Conservation (phyloP, 768 basidiomycete species). For the Mycena albidolilacea region DNA sequence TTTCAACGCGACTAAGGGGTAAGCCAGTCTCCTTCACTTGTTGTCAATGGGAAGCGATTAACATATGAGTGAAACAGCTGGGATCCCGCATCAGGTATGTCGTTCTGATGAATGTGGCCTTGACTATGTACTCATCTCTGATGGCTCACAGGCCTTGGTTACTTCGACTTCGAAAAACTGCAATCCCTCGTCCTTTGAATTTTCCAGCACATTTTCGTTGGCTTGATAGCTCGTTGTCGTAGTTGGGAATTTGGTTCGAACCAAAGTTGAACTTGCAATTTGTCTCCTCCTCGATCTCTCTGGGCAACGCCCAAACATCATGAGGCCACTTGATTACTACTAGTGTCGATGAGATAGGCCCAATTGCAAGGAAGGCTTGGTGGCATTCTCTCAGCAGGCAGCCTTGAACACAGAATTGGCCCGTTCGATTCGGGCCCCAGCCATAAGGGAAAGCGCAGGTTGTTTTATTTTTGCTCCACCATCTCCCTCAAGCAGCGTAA, state of each 20-base stretch:
- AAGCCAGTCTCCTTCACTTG: conserved; percentile 10
- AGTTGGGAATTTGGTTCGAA: too few species aligned
- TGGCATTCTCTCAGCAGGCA: not conserved
- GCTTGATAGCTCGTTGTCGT: too few species aligned
- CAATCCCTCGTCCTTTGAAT: conserved; percentile 41
- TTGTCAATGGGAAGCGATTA: not conserved
- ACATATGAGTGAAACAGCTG: conserved; percentile 23
- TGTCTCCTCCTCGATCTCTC: too few species aligned
- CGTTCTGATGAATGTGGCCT: not conserved
- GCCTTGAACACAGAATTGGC: not conserved
- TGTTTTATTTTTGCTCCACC: not conserved
- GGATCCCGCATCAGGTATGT: conserved; percentile 50
- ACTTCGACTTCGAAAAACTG: conserved; percentile 53
- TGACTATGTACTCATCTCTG: not conserved
- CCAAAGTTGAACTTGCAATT: too few species aligned
- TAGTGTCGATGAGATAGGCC: too few species aligned
- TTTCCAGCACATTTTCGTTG: too few species aligned
- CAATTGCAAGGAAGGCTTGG: not conserved
- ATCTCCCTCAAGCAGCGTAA: too few species aligned
- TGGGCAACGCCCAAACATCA: too few species aligned
- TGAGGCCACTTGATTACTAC: too few species aligned
- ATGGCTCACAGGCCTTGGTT: conserved; percentile 49
- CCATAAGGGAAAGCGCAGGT: not conserved
- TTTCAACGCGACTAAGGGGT: conserved; percentile 30
- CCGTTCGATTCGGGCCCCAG: conserved; percentile 8